These are phyloP conservation scores for Boechera retrofracta DNA, from an alignment of 345 rosid genomes.

Conservation along the genomic window DNA sequence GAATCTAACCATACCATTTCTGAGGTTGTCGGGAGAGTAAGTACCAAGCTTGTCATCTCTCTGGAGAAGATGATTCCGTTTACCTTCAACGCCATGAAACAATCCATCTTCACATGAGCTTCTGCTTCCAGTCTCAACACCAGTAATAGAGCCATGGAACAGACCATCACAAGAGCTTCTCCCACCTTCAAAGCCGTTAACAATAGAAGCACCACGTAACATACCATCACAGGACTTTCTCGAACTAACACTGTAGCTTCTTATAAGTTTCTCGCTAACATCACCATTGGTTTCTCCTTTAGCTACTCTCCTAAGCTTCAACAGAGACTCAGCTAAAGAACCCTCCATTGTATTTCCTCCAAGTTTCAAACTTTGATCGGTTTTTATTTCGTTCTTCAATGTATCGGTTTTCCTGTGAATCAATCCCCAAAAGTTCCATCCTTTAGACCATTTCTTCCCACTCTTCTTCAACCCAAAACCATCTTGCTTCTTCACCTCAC, in stretches of 20 bases:
- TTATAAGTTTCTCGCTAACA: conserved; percentile 67
- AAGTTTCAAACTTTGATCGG: conserved; percentile 44
- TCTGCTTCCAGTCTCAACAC: conserved; percentile 37
- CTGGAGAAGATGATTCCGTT: conserved; percentile 21
- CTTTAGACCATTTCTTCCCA: conserved; percentile 43
- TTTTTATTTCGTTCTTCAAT: conserved; percentile 47
- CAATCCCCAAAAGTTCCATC: conserved; percentile 80
- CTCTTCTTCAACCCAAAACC: conserved; percentile 47
- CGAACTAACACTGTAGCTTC: conserved; percentile 67
- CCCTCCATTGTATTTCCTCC: conserved; percentile 54
- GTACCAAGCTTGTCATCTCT: conserved; percentile 34
- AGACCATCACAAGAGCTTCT: conserved; percentile 51
- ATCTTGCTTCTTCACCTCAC: conserved; percentile 56
- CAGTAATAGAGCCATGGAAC: conserved; percentile 44
- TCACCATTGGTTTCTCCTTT: conserved; percentile 52
- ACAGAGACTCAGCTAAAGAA: conserved; percentile 53
- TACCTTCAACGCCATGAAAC: conserved; percentile 36
- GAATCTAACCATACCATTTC: conserved; percentile 67
- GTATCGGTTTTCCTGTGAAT: conserved; percentile 49
- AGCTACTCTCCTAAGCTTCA: conserved; percentile 53
- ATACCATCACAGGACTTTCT: conserved; percentile 54
- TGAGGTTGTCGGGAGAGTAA: conserved; percentile 45
- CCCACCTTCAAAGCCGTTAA: conserved; percentile 47
- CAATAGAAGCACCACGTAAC: conserved; percentile 55
- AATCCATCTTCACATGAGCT: conserved; percentile 44